Evolutionary conservation across 2,329 filamentous ascomycete species (phyloP).

Genomic region (Dactylellina leptospora): DNA sequence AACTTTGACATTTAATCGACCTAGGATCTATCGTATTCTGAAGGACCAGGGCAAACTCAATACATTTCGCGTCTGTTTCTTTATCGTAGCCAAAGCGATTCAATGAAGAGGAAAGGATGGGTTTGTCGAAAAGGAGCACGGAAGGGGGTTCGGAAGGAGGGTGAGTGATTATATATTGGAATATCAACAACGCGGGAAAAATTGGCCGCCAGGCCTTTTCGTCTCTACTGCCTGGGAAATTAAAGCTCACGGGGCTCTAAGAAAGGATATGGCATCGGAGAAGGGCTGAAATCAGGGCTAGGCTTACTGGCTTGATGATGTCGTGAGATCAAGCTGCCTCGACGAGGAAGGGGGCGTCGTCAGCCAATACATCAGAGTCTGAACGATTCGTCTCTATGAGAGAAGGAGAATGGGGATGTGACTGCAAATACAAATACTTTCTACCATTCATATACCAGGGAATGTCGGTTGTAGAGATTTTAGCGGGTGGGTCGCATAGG

Average conservation of each 20-base stretch:
- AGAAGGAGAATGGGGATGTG: background rate
- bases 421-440: background rate
- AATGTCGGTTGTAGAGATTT: background rate
- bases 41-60: too few species aligned
- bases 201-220: background rate
- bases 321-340: slow-evolving; percentile 27
- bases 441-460: too few species aligned
- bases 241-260: slow-evolving; percentile 11
- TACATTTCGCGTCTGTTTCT: too few species aligned
- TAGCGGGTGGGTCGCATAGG: background rate
- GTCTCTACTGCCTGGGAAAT: slow-evolving; percentile 28
- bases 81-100: too few species aligned
- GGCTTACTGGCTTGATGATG: slow-evolving; percentile 20
- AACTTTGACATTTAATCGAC: too few species aligned
- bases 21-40: too few species aligned
- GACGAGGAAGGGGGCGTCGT: background rate
- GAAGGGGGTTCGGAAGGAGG: slow-evolving; percentile 4
- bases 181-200: slow-evolving; percentile 25
- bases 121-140: slow-evolving; percentile 7
- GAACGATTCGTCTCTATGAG: too few species aligned
- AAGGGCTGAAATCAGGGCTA: slow-evolving; percentile 29
- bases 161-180: slow-evolving; percentile 33
- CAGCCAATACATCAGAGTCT: background rate
- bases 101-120: background rate
- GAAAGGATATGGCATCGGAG: background rate